These are phyloP conservation scores for Aureobasidium sp. DNA, from an alignment of 2,329 filamentous ascomycete genomes.

Conservation along the genomic window DNA sequence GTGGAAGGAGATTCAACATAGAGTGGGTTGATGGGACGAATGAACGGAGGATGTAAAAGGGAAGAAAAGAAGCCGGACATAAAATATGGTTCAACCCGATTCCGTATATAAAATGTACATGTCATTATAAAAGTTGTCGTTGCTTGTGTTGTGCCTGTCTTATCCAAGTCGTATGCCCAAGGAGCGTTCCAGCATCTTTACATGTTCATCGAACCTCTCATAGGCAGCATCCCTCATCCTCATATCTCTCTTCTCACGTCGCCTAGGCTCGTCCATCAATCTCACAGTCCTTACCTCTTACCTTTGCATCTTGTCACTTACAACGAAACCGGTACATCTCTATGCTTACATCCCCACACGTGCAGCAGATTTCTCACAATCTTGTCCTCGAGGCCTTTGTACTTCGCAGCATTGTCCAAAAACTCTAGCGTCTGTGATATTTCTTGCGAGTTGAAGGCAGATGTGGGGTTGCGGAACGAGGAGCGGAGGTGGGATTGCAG, in stretches of 20 bases:
- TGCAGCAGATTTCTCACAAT: constrained; percentile 60
- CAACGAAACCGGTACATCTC: neutral
- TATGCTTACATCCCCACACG: constrained; percentile 27
- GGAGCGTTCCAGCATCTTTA: constrained; percentile 64
- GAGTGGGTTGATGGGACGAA: too few species aligned
- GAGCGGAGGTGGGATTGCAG: constrained; percentile 43
- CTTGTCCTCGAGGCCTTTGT: constrained; percentile 60
- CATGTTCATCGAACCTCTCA: constrained; percentile 58
- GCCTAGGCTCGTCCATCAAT: neutral
- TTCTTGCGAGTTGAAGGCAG: constrained; percentile 21
- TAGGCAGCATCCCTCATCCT: constrained; percentile 34
- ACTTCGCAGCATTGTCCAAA: constrained; percentile 53
- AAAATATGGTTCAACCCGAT: neutral
- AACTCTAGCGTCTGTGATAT: constrained; percentile 63
- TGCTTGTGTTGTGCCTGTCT: neutral
- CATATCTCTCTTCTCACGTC: constrained; percentile 18
- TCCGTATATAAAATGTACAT: neutral
- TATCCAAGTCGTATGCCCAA: constrained; percentile 50
- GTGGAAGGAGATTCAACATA: neutral
- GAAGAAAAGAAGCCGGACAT: neutral
- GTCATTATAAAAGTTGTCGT: neutral
- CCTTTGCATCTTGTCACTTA: neutral
- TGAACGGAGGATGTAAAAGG: neutral
- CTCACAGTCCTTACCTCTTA: neutral
- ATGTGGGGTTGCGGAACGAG: constrained; percentile 28